Evolutionary conservation across 805 yeast species (phyloP).

Genomic region (Candida cerambycidarum): DNA sequence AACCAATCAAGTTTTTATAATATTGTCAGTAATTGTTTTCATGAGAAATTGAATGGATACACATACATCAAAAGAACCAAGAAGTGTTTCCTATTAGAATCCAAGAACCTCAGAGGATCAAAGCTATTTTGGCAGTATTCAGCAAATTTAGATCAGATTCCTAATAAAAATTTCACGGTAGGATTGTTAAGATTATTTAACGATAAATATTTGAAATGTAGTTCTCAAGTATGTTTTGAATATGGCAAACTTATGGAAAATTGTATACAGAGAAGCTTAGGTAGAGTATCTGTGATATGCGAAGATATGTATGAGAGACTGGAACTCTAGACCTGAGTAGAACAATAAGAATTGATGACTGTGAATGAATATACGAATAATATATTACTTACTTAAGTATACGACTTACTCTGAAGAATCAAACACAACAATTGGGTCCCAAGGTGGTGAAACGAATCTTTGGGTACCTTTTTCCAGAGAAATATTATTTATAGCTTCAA

Average conservation of each 20-base stretch:
- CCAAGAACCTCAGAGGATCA: constrained; percentile 6
- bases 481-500: constrained; percentile 29
- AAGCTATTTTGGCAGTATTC: constrained; percentile 27
- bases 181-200: constrained; percentile 53
- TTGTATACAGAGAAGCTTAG: constrained; percentile 54
- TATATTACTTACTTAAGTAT: not conserved
- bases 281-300: constrained; percentile 26
- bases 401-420: constrained; percentile 12
- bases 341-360: not conserved
- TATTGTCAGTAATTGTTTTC: constrained; percentile 9
- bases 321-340: not conserved
- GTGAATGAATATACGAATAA: not conserved
- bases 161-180: constrained; percentile 46
- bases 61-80: constrained; percentile 49
- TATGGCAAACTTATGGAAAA: constrained; percentile 50
- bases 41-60: constrained; percentile 37
- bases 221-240: constrained; percentile 58
- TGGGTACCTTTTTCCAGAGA: constrained; percentile 13
- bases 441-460: constrained; percentile 17
- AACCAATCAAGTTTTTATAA: constrained; percentile 2
- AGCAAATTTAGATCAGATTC: constrained; percentile 35
- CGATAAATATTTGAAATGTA: constrained; percentile 29
- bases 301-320: constrained; percentile 14
- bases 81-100: constrained; percentile 15
- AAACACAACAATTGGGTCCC: constrained; percentile 16